A percentile compares a stretch with the other conserved stretches of the same genome.
Evolutionary conservation across 2,329 filamentous ascomycete genomes (phyloP).

Genomic region (Dendrostoma leiphaemia): DNA sequence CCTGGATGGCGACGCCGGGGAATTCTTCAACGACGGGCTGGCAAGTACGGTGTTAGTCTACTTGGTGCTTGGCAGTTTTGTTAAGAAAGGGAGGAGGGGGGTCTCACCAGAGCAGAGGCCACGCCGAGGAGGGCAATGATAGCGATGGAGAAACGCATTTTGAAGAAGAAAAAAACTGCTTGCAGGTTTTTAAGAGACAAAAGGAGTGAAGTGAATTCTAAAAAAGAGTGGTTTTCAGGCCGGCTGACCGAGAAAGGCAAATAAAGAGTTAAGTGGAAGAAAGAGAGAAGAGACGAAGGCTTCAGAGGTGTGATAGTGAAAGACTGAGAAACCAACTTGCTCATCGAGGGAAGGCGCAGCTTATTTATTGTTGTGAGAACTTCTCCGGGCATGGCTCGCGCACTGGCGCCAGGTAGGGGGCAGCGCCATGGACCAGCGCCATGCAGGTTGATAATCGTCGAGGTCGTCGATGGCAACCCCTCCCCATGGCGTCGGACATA

Average conservation of each 20-base stretch:
- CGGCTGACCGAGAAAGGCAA: background rate
- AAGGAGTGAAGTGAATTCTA: background rate
- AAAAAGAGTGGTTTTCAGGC: constrained; percentile 1
- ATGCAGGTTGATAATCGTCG: no score
- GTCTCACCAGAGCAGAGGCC: background rate
- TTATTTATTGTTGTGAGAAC: background rate
- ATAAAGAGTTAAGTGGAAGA: background rate
- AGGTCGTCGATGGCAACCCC: background rate
- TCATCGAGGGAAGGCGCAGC: background rate
- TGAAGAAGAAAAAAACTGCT: background rate
- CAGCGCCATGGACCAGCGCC: no score
- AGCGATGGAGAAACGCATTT: constrained; percentile 4
- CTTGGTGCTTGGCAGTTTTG: background rate
- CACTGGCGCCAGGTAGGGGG: no score
- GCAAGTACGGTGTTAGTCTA: background rate
- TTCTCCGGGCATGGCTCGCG: no score
- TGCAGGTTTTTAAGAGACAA: background rate
- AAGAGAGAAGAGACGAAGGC: background rate
- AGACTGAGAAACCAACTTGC: no score
- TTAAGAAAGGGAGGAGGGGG: background rate
- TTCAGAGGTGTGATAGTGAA: background rate
- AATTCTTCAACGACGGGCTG: background rate
- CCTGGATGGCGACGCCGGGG: background rate
- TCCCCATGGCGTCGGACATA: background rate
- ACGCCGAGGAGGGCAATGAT: constrained; percentile 1